Evolutionary conservation across 345 rosid species (phyloP).

Genomic region (Orychophragmus violaceus): DNA sequence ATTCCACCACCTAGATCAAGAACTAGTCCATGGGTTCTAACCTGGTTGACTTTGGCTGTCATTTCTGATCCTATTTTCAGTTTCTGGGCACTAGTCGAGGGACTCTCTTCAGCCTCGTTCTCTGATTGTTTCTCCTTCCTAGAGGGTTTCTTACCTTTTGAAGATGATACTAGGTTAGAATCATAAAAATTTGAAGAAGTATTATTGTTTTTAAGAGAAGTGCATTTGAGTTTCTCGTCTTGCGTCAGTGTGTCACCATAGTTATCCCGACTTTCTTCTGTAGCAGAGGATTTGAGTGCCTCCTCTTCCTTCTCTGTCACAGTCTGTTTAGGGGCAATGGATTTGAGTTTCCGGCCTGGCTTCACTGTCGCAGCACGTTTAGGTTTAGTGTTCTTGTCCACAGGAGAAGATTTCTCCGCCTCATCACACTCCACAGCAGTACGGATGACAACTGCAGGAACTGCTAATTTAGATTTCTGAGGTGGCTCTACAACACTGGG

Average conservation of each 20-base stretch:
- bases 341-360: constrained; percentile 21
- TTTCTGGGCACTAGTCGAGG: constrained; percentile 32
- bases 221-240: constrained; percentile 25
- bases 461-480: constrained; percentile 32
- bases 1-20: constrained; percentile 89
- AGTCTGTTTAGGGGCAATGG: constrained; percentile 28
- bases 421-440: constrained; percentile 85
- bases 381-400: constrained; percentile 29
- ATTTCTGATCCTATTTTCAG: constrained; percentile 67
- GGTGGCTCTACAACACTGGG: constrained; percentile 36
- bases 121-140: constrained; percentile 20
- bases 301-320: constrained; percentile 6
- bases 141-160: constrained; percentile 15
- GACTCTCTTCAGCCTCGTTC: constrained; percentile 20
- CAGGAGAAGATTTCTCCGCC: constrained; percentile 46
- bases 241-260: constrained; percentile 19
- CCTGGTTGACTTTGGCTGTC: constrained; percentile 55
- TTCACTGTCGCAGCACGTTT: background rate
- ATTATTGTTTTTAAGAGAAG: constrained; percentile 5
- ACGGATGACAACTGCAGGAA: constrained; percentile 63
- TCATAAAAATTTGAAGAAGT: constrained; percentile 14
- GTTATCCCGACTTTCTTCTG: background rate
- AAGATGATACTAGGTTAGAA: constrained; percentile 13
- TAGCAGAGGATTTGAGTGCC: background rate
- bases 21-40: constrained; percentile 70